Conservation (phyloP, 768 basidiomycete species). For the Gloeophyllum trabeum region DNA sequence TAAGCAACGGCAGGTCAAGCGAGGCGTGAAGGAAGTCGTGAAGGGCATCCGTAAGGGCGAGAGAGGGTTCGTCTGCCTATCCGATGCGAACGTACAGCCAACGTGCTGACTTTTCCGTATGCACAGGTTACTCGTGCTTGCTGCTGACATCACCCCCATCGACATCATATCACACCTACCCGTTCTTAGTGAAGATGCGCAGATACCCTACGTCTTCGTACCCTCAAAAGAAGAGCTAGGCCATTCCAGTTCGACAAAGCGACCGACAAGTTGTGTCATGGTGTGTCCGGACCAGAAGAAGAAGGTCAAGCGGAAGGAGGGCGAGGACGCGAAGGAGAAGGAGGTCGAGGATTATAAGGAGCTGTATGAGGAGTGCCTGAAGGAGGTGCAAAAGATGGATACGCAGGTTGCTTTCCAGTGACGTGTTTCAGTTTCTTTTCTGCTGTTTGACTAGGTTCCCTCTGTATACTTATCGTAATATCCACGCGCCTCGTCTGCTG, state of each 20-base stretch:
- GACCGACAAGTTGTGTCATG: slow-evolving; percentile 97
- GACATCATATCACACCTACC: slow-evolving; percentile 98
- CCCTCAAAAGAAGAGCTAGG: slow-evolving; percentile 93
- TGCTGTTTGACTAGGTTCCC: background rate
- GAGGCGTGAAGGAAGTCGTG: slow-evolving; percentile 97
- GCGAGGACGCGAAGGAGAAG: slow-evolving; percentile 41
- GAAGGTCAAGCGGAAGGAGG: slow-evolving; percentile 49
- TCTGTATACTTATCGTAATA: background rate
- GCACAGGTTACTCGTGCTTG: slow-evolving; percentile 74
- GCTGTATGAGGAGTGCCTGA: slow-evolving; percentile 74
- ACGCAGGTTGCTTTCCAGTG: slow-evolving; percentile 49
- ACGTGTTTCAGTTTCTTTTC: too few relatives aligned
- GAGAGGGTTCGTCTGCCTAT: slow-evolving; percentile 59
- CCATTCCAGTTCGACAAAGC: slow-evolving; percentile 90
- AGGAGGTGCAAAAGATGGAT: slow-evolving; percentile 79
- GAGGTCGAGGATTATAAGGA: slow-evolving; percentile 82
- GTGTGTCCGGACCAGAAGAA: slow-evolving; percentile 76
- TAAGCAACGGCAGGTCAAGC: slow-evolving; percentile 89
- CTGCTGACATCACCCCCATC: slow-evolving; percentile 95
- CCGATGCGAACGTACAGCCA: background rate
- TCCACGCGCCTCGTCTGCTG: background rate
- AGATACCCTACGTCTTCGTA: slow-evolving; percentile 85
- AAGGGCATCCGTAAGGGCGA: slow-evolving; percentile 97
- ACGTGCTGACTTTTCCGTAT: too few relatives aligned
- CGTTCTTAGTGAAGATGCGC: slow-evolving; percentile 86